Conservation (phyloP, 371 early-diverging fungal genomes). For the Apophysomyces elegans region DNA sequence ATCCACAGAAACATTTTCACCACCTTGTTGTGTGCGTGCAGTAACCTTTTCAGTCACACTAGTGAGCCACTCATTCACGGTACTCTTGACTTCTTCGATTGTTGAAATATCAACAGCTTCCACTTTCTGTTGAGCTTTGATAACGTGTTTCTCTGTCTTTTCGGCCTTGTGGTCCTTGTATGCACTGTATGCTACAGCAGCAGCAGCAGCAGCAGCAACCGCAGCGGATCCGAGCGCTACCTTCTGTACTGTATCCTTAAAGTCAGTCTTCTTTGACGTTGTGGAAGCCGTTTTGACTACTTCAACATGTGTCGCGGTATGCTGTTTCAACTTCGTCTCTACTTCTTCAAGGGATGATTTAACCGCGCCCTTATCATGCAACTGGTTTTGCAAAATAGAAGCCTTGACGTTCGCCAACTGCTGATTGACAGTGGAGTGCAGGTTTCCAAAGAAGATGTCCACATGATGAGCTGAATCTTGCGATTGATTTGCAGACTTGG, state of each 20-base stretch:
- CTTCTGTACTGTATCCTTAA: constrained; percentile 5
- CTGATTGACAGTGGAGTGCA: constrained; percentile 27
- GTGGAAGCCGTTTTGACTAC: constrained; percentile 5
- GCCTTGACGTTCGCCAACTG: constrained; percentile 32
- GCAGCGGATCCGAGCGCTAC: constrained; percentile 9
- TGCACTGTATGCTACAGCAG: constrained; percentile 8
- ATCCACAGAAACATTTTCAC: constrained; percentile 20
- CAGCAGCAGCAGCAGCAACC: constrained; percentile 4
- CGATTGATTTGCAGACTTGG: background rate
- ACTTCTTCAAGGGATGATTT: constrained; percentile 14
- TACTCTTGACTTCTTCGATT: constrained; percentile 22
- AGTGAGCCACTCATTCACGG: constrained; percentile 22
- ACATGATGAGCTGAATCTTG: constrained; percentile 17
- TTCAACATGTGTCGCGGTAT: constrained; percentile 8
- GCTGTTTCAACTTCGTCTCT: constrained; percentile 1
- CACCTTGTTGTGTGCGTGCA: constrained; percentile 27
- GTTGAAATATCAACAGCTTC: constrained; percentile 13
- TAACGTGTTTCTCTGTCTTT: constrained; percentile 10
- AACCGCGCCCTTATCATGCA: constrained; percentile 25
- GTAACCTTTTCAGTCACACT: constrained; percentile 24
- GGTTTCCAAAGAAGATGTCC: constrained; percentile 36
- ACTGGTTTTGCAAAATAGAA: constrained; percentile 22
- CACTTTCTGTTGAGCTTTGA: constrained; percentile 10
- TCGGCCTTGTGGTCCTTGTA: constrained; percentile 22
- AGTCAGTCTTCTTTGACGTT: background rate